Conservation (phyloP, 345 rosid genomes). For the Boechera divaricarpa region DNA sequence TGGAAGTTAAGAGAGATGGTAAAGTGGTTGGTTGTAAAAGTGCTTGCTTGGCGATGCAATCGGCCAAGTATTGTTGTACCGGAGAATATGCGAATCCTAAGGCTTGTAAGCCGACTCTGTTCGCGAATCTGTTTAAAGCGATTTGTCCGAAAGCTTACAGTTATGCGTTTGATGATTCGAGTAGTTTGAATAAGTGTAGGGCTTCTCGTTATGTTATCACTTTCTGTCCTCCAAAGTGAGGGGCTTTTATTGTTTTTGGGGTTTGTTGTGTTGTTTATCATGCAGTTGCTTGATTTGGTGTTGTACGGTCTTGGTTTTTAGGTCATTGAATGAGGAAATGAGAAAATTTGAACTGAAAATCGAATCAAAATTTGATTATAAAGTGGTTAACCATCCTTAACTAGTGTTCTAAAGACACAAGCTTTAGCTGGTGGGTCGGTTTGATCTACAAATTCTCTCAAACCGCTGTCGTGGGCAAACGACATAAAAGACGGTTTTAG, state of each 20-base stretch:
- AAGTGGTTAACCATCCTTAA: background rate
- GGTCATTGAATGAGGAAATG: slow-evolving; percentile 9
- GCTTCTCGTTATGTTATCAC: slow-evolving; percentile 90
- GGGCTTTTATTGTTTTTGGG: background rate
- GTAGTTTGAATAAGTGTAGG: slow-evolving; percentile 86
- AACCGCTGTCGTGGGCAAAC: background rate
- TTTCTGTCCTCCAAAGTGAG: slow-evolving; percentile 85
- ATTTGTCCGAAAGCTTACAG: slow-evolving; percentile 91
- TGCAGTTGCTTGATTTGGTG: background rate
- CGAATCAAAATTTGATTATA: background rate
- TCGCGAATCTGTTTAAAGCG: slow-evolving; percentile 85
- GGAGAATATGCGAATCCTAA: slow-evolving; percentile 71
- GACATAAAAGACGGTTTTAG: background rate
- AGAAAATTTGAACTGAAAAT: background rate
- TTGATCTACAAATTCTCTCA: background rate
- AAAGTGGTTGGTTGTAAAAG: slow-evolving; percentile 89
- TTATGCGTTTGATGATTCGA: slow-evolving; percentile 91
- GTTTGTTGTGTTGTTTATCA: background rate
- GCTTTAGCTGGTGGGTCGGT: background rate
- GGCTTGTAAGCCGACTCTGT: slow-evolving; percentile 84
- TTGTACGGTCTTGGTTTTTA: slow-evolving; percentile 16
- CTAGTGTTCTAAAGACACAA: background rate
- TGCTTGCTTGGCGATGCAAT: slow-evolving; percentile 94
- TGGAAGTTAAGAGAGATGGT: slow-evolving; percentile 71
- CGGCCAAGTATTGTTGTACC: slow-evolving; percentile 89